phyloP scores from a whole-genome alignment of 2,329 filamentous ascomycete genomes.

The Verticillium albo-atrum region DNA sequence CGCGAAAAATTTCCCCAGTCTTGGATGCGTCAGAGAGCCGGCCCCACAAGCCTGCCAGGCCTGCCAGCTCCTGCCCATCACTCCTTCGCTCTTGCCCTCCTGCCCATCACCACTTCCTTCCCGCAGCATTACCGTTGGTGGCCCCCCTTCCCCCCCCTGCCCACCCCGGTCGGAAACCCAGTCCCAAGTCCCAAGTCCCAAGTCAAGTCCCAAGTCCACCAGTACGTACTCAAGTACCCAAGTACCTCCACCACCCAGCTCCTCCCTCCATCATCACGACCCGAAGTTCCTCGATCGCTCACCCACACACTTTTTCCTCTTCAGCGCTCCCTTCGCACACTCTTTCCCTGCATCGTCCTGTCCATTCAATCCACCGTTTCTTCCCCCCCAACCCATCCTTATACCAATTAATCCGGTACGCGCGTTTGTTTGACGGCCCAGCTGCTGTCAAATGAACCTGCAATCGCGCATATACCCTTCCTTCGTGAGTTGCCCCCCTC shows the following conservation, averaged over 20 bases:
- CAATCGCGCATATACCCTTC: slow-evolving; percentile 59
- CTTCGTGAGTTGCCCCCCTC: slow-evolving; percentile 48
- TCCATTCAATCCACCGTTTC: slow-evolving; percentile 11
- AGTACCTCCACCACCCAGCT: background rate
- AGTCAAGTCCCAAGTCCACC: background rate
- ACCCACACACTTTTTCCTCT: slow-evolving; percentile 1
- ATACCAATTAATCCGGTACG: slow-evolving; percentile 28
- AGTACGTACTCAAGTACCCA: background rate
- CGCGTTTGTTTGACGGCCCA: slow-evolving; percentile 90
- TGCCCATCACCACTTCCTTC: background rate
- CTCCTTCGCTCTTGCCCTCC: background rate
- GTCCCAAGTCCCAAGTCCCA: no score
- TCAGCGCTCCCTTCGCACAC: slow-evolving; percentile 1
- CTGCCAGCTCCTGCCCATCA: background rate
- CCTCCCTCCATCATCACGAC: background rate
- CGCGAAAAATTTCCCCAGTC: slow-evolving; percentile 9
- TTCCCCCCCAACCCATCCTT: slow-evolving; percentile 17
- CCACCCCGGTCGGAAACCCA: background rate
- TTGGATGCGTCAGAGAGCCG: background rate
- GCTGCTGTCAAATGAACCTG: slow-evolving; percentile 98
- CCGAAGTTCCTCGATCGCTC: background rate
- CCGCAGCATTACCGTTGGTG: background rate
- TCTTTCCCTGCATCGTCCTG: slow-evolving; percentile 8
- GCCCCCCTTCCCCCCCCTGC: background rate
- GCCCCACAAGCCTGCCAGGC: background rate